Conservation (phyloP, 805 yeast species). For the Kurtzmaniella cleridarum region DNA sequence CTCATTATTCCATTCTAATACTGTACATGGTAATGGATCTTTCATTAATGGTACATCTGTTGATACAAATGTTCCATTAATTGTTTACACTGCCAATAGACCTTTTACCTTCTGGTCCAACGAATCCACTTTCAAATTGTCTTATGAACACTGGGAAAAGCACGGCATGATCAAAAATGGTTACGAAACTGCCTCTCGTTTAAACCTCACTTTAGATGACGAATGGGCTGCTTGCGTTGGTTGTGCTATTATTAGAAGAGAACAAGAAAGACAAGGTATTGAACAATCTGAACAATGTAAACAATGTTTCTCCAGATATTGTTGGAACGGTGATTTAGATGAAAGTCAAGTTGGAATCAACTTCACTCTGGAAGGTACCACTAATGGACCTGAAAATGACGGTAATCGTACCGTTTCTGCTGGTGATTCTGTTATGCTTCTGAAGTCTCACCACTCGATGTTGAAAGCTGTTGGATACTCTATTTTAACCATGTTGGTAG, state of each 20-base stretch:
- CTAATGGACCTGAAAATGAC: conserved; percentile 17
- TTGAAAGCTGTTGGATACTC: conserved; percentile 15
- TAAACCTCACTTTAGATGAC: conserved; percentile 59
- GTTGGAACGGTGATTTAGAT: conserved; percentile 57
- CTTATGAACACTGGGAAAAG: conserved; percentile 54
- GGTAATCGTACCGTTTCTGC: conserved; percentile 18
- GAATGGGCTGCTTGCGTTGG: conserved; percentile 75
- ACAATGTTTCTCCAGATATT: conserved; percentile 63
- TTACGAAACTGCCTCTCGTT: conserved; percentile 60
- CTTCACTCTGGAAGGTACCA: conserved; percentile 25
- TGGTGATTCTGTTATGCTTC: conserved; percentile 9
- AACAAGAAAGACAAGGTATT: conserved; percentile 60
- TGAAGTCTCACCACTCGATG: conserved; percentile 6
- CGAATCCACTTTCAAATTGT: conserved; percentile 65
- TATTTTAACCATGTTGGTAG: conserved; percentile 14
- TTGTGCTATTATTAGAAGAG: conserved; percentile 76
- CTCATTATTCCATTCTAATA: conserved; percentile 27
- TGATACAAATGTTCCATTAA: conserved; percentile 50
- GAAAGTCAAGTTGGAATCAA: conserved; percentile 15
- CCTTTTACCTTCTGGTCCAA: conserved; percentile 63
- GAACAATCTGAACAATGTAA: conserved; percentile 65
- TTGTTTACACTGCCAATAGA: conserved; percentile 70
- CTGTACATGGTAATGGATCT: conserved; percentile 14
- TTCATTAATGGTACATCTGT: background rate
- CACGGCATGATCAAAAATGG: conserved; percentile 65